Evolutionary conservation across 257 asterid species (phyloP).

Genomic region (Ajuga chamaepitys): DNA sequence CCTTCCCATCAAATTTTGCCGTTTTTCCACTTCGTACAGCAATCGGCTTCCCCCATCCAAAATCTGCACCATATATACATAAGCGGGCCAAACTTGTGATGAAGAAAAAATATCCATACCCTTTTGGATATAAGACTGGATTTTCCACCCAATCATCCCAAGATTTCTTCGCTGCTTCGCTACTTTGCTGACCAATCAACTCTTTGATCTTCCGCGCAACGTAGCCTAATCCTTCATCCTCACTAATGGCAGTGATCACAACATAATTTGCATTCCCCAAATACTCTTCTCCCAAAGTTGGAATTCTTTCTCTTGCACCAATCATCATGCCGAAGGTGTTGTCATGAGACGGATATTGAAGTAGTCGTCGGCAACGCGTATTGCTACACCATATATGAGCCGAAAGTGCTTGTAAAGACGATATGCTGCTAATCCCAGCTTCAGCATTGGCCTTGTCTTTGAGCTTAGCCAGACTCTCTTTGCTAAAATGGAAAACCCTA

Average conservation of each 20-base stretch:
- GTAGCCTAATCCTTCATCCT: not conserved
- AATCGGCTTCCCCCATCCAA: slow-evolving; percentile 49
- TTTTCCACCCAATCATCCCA: not conserved
- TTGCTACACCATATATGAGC: slow-evolving; percentile 7
- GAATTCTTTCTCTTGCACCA: slow-evolving; percentile 31
- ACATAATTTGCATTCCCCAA: slow-evolving; percentile 27
- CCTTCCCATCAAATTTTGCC: slow-evolving; percentile 33
- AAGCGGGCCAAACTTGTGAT: slow-evolving; percentile 38
- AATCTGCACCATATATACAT: slow-evolving; percentile 39
- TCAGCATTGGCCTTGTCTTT: slow-evolving; percentile 30
- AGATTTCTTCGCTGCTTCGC: not conserved
- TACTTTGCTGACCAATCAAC: not conserved
- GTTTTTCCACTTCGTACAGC: slow-evolving; percentile 33
- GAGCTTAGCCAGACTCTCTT: slow-evolving; percentile 22
- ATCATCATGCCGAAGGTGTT: not conserved
- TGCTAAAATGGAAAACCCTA: slow-evolving; percentile 28
- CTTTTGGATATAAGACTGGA: not conserved
- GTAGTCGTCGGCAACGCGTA: not conserved
- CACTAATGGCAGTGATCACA: not conserved
- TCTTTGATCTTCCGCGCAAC: not conserved
- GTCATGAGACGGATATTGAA: not conserved
- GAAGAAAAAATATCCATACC: not conserved
- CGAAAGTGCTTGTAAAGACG: not conserved
- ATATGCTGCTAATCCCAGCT: not conserved
- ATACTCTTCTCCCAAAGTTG: slow-evolving; percentile 26